Evolutionary conservation across 1,139 yeast species (phyloP).

Genomic region (Debaryomyces subglobosus): DNA sequence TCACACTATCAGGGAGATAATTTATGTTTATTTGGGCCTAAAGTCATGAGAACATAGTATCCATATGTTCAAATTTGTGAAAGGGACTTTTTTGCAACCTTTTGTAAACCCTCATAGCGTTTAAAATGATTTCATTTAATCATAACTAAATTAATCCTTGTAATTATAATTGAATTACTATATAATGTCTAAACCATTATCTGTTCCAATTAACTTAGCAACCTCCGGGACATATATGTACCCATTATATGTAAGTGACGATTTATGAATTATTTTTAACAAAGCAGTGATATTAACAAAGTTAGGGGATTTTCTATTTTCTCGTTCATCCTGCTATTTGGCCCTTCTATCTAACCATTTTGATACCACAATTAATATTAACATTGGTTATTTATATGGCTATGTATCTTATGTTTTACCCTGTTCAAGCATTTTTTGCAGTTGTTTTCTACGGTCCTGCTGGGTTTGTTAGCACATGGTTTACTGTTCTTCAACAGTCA

Average conservation of each 20-base stretch:
- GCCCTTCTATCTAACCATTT: slow-evolving; percentile 50
- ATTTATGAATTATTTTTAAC: neutral
- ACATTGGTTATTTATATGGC: slow-evolving; percentile 43
- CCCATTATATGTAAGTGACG: slow-evolving; percentile 29
- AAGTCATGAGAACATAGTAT: too few species aligned
- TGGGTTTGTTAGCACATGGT: slow-evolving; percentile 57
- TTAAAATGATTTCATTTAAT: neutral
- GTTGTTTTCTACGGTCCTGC: slow-evolving; percentile 57
- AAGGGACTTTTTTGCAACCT: slow-evolving; percentile 1
- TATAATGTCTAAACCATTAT: neutral
- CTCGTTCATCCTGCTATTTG: slow-evolving; percentile 48
- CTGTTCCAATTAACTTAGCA: slow-evolving; percentile 20
- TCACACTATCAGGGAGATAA: too few species aligned
- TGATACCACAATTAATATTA: slow-evolving; percentile 55
- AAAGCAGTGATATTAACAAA: slow-evolving; percentile 5
- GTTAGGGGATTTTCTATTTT: slow-evolving; percentile 50
- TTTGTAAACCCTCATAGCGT: neutral
- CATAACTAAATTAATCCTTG: neutral
- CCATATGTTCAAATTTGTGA: neutral
- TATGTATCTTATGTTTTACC: slow-evolving; percentile 46
- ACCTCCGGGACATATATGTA: slow-evolving; percentile 28
- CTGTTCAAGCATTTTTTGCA: slow-evolving; percentile 50
- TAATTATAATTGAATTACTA: neutral
- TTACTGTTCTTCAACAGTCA: slow-evolving; percentile 55
- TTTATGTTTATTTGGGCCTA: too few species aligned